Conservation (phyloP, 2,329 filamentous ascomycete species). For the Nigrospora sphaerica region DNA sequence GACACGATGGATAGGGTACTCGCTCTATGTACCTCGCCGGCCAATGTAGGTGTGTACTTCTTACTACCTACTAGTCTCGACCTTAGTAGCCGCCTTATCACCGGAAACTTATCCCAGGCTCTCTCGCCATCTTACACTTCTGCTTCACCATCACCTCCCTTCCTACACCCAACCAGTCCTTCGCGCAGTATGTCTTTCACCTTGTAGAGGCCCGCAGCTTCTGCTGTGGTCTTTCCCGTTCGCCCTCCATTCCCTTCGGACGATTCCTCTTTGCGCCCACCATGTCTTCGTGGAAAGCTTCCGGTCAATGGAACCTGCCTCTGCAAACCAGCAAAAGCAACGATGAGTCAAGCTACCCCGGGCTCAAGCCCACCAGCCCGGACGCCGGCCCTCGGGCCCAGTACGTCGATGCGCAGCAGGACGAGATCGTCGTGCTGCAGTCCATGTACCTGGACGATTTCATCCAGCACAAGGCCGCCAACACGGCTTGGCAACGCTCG, state of each 20-base stretch:
- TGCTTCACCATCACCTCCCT: too few species aligned
- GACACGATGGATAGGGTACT: too few species aligned
- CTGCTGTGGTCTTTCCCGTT: slow-evolving; percentile 39
- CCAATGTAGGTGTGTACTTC: too few species aligned
- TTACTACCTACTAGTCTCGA: too few species aligned
- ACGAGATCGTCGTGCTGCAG: slow-evolving; percentile 78
- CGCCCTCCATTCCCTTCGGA: slow-evolving; percentile 15
- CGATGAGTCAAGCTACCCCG: slow-evolving; percentile 44
- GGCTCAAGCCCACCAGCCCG: slow-evolving; percentile 32
- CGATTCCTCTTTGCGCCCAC: slow-evolving; percentile 18
- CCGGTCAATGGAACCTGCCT: slow-evolving; percentile 41
- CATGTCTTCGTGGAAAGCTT: slow-evolving; percentile 49
- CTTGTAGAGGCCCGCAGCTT: slow-evolving; percentile 37
- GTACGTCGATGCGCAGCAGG: slow-evolving; percentile 79
- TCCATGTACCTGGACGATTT: slow-evolving; percentile 91
- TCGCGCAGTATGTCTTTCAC: too few species aligned
- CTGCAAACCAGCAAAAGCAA: slow-evolving; percentile 30
- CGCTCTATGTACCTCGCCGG: too few species aligned
- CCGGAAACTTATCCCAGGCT: too few species aligned
- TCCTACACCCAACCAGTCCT: too few species aligned
- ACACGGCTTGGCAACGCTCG: slow-evolving; percentile 83
- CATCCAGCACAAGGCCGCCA: slow-evolving; percentile 60
- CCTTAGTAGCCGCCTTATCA: too few species aligned
- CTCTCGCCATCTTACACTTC: too few species aligned
- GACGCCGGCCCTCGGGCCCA: slow-evolving; percentile 43